A percentile compares a stretch with the other conserved stretches of the same genome.
Conservation (phyloP, 768 basidiomycete genomes). For the Trametes meyenii region DNA sequence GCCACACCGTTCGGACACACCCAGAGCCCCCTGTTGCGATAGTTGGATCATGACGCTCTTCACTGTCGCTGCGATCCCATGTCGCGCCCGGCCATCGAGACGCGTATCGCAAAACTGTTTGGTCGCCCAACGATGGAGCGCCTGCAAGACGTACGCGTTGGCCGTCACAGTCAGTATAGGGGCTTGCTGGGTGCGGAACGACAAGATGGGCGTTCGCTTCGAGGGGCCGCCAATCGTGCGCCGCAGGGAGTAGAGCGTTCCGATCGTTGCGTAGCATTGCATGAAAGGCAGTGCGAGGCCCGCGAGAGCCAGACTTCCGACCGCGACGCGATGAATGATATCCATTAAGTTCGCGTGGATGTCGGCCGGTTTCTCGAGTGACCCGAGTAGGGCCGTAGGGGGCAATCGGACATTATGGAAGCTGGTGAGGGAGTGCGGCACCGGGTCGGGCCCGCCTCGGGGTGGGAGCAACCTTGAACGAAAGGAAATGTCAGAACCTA, state of each 20-base stretch:
- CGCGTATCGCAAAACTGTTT: conserved; percentile 31
- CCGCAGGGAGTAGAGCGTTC: conserved; percentile 35
- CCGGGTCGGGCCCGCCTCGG: conserved; percentile 36
- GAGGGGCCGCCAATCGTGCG: conserved; percentile 29
- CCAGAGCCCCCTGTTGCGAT: conserved; percentile 21
- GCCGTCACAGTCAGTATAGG: conserved; percentile 42
- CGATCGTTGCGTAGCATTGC: conserved; percentile 31
- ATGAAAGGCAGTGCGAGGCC: conserved; percentile 29
- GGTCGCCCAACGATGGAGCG: conserved; percentile 31
- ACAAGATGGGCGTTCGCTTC: conserved; percentile 35
- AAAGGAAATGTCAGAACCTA: conserved; percentile 11
- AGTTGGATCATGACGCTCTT: conserved; percentile 36
- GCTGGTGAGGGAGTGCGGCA: conserved; percentile 40
- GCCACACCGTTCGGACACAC: conserved; percentile 43
- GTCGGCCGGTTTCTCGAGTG: conserved; percentile 22
- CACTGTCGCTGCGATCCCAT: conserved; percentile 36
- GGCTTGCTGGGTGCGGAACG: conserved; percentile 45
- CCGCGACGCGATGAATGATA: conserved; percentile 35
- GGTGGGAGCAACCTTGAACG: conserved; percentile 28
- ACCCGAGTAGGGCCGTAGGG: conserved; percentile 34
- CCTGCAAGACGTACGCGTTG: conserved; percentile 39
- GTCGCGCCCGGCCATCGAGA: conserved; percentile 27
- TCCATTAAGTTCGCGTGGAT: conserved; percentile 29
- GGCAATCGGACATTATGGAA: conserved; percentile 42
- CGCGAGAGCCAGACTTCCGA: conserved; percentile 37